Base-by-base conservation (phyloP, 345 rosid species). In the Salix brachista region DNA sequence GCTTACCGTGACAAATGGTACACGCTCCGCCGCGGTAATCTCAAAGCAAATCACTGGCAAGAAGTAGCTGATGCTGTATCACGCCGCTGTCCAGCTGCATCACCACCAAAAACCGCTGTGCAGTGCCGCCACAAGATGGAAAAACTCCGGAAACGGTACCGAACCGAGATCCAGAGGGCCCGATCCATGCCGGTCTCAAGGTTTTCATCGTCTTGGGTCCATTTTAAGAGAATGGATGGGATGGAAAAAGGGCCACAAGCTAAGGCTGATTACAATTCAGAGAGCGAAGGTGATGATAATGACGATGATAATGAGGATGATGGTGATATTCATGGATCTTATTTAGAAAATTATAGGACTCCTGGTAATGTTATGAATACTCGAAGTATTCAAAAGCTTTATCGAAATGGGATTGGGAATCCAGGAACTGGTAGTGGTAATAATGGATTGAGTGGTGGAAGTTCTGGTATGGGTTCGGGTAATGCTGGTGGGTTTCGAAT, bases 121-220 rank as follows among this genome's bases (percentile, higher is more conserved):
- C 99, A 94, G 88, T 94, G 99, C 77, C 91, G 97, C 3, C 99
- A 94, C 79, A 94, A 94, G 91, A 94, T 94, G 99, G 99, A 94
- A 92, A 94, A 94, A 84, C 94, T 94, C 4, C 88, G 99, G 18
- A 89, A 94, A 74, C 89, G 97, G 64, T 93, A 94, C 66, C 89
- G 97, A 0, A 87, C 97, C 2, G 97, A 94, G 93, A 90, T 93
- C 79, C 97, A 93, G 85, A 82, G 99, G 12, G 92, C 95, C 21
- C 87, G 91, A 79, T 94, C 97, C 48, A 86, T 93, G 81, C 99
- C 99, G 1, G 87, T 89, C 44, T 84, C 93, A 14, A 84, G 91
- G 67, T 94, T 91, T 68, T 67, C 88, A 6, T 94, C 99, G 5
- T 90, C 97, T 16, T 94, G 97, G 99, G 93, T 91, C 2, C 98